Percentiles rank a stretch among this genome's conserved stretches.
phyloP scores from a whole-genome alignment of 2,329 filamentous ascomycete species.

The Penicillium sp. region DNA sequence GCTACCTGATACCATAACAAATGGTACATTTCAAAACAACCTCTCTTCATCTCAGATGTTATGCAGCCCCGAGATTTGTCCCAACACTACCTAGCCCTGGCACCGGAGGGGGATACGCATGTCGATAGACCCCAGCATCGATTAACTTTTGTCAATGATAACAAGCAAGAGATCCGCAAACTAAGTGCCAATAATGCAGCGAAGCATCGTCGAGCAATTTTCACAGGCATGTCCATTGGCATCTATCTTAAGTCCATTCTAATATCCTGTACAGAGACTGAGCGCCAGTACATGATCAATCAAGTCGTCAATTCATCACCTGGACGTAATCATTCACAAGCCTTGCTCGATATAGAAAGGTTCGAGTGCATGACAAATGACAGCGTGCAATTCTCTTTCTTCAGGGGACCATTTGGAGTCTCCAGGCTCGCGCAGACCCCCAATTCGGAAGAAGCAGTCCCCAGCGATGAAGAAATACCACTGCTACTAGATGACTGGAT shows the following conservation, averaged over 20 bases:
- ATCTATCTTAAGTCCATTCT: neutral
- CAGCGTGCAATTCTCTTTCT: neutral
- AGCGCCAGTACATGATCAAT: constrained; percentile 16
- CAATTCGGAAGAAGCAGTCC: neutral
- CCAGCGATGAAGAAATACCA: neutral
- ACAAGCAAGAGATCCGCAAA: constrained; percentile 10
- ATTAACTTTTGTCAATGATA: constrained; percentile 12
- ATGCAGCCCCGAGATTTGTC: neutral
- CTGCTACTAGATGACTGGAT: neutral
- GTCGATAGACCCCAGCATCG: neutral
- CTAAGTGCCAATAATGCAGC: constrained; percentile 15
- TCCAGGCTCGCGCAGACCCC: neutral
- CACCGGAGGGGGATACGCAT: neutral
- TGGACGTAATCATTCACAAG: constrained; percentile 4
- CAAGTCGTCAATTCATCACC: constrained; percentile 1
- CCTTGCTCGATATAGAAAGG: constrained; percentile 13
- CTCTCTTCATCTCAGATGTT: neutral
- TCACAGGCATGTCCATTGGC: constrained; percentile 6
- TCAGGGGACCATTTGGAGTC: constrained; percentile 17
- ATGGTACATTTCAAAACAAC: no score
- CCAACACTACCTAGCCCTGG: neutral
- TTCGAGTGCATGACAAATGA: neutral
- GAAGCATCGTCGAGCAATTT: constrained; percentile 13
- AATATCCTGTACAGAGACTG: constrained; percentile 5
- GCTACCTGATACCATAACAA: no score